Percentiles rank a stretch among this genome's conserved stretches.
Conservation (phyloP, 1,284 basidiomycete genomes). For the Cryptococcus sp. region DNA sequence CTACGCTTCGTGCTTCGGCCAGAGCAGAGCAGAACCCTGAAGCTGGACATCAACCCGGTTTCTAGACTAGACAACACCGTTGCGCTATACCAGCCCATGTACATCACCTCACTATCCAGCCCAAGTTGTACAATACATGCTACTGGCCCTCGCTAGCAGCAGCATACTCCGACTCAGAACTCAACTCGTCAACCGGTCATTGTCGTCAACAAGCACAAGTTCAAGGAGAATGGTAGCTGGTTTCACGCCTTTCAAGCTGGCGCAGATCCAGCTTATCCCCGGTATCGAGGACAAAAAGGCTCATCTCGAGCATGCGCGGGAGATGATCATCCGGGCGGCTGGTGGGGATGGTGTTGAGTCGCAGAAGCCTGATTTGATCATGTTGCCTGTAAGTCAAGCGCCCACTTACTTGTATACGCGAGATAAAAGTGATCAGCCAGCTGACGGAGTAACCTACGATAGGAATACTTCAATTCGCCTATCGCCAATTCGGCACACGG, state of each 20-base stretch:
- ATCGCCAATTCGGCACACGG: constrained; percentile 14
- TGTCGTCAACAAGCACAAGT: too few species aligned
- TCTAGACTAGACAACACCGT: too few species aligned
- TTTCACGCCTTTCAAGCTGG: constrained; percentile 16
- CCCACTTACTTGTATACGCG: neutral
- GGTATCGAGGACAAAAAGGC: constrained; percentile 10
- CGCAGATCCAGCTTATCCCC: constrained; percentile 20
- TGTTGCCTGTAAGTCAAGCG: constrained; percentile 17
- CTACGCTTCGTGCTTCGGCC: too few species aligned
- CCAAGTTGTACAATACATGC: too few species aligned
- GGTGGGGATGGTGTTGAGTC: constrained; percentile 2
- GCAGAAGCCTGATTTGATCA: constrained; percentile 11
- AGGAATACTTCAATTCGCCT: constrained; percentile 29
- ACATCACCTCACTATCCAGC: too few species aligned
- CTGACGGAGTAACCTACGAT: neutral
- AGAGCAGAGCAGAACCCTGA: too few species aligned
- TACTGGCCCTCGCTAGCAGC: too few species aligned
- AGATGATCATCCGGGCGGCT: constrained; percentile 15
- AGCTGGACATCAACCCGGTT: too few species aligned
- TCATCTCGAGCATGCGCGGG: constrained; percentile 13
- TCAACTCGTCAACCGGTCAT: neutral
- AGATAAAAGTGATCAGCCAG: neutral
- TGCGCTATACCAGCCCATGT: too few species aligned
- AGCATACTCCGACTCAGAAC: too few species aligned
- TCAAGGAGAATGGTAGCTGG: neutral